These are phyloP conservation scores for Aspergillus cavernicola DNA, from an alignment of 495 filamentous ascomycete species.

Conservation along the genomic window DNA sequence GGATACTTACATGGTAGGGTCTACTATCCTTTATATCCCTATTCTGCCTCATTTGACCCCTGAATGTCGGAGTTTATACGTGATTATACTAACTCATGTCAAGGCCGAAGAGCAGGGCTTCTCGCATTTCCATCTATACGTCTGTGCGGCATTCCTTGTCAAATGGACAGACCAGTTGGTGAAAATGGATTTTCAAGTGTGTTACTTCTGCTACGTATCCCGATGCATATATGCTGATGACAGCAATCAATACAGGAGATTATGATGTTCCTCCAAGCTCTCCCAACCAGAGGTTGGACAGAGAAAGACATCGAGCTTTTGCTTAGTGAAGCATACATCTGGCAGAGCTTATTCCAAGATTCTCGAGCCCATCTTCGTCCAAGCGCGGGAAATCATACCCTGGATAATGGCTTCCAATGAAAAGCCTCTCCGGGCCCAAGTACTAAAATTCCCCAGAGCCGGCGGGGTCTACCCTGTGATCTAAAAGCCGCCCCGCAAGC, in stretches of 20 bases:
- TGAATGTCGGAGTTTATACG: neutral
- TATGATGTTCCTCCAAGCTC: conserved; percentile 98
- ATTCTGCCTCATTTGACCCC: neutral
- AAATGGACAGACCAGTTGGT: conserved; percentile 95
- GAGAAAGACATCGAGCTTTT: conserved; percentile 97
- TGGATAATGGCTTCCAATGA: conserved; percentile 43
- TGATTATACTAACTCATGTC: conserved; percentile 22
- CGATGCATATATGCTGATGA: neutral
- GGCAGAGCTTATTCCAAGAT: conserved; percentile 88
- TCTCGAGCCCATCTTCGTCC: conserved; percentile 76
- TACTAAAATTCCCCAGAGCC: neutral
- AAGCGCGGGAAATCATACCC: conserved; percentile 34
- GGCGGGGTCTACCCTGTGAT: neutral
- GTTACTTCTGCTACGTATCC: neutral
- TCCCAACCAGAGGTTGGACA: conserved; percentile 93
- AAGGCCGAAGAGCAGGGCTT: conserved; percentile 98
- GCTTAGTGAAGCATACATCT: conserved; percentile 93
- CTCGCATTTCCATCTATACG: conserved; percentile 95
- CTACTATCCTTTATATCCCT: neutral
- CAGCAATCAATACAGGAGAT: conserved; percentile 59
- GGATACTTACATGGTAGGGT: conserved; percentile 92
- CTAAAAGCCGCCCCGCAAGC: no score
- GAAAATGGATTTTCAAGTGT: conserved; percentile 89
- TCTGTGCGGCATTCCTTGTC: conserved; percentile 97
- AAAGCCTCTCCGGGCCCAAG: conserved; percentile 26